Percentiles rank a stretch among this genome's conserved stretches.
Evolutionary conservation across 192 early-diverging fungal genomes (phyloP).

Genomic region (Coemansia sp.): DNA sequence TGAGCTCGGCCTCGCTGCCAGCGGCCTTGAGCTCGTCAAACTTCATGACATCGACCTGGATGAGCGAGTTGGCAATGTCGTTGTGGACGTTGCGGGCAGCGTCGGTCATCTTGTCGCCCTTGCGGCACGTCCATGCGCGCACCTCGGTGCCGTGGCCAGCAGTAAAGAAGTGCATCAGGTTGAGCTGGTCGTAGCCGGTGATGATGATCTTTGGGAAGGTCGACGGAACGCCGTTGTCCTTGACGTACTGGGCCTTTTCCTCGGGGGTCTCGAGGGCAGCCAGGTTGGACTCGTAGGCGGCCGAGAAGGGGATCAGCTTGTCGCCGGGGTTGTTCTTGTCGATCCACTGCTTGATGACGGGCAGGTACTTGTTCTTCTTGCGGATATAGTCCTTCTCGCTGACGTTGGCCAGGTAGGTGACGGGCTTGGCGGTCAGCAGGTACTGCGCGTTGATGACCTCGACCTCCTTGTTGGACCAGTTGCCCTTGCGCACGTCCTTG

Average conservation of each 20-base stretch:
- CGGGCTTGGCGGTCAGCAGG: constrained; percentile 94
- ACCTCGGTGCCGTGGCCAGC: constrained; percentile 82
- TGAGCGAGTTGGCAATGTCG: constrained; percentile 81
- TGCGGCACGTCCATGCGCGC: constrained; percentile 87
- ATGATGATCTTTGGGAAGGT: constrained; percentile 88
- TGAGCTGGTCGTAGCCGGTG: constrained; percentile 83
- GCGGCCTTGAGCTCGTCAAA: constrained; percentile 82
- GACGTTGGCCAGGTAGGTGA: constrained; percentile 92
- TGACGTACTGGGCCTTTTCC: constrained; percentile 60
- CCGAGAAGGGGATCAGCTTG: constrained; percentile 88
- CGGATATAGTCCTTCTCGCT: constrained; percentile 82
- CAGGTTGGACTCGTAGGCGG: constrained; percentile 70
- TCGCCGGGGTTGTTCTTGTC: constrained; percentile 88
- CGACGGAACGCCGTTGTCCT: constrained; percentile 62
- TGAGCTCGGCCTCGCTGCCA: constrained; percentile 85
- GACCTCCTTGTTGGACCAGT: constrained; percentile 90
- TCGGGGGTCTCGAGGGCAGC: constrained; percentile 50
- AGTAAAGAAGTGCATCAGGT: constrained; percentile 93
- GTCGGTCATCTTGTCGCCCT: constrained; percentile 79
- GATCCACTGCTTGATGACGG: constrained; percentile 90
- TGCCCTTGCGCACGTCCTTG: constrained; percentile 84
- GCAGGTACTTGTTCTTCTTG: constrained; percentile 93
- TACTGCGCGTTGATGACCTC: constrained; percentile 83
- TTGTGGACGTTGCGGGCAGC: constrained; percentile 93
- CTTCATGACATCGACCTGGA: constrained; percentile 91